Percentiles rank a stretch among this genome's conserved stretches.
phyloP scores from a whole-genome alignment of 768 basidiomycete genomes.

The Epithele typhae region DNA sequence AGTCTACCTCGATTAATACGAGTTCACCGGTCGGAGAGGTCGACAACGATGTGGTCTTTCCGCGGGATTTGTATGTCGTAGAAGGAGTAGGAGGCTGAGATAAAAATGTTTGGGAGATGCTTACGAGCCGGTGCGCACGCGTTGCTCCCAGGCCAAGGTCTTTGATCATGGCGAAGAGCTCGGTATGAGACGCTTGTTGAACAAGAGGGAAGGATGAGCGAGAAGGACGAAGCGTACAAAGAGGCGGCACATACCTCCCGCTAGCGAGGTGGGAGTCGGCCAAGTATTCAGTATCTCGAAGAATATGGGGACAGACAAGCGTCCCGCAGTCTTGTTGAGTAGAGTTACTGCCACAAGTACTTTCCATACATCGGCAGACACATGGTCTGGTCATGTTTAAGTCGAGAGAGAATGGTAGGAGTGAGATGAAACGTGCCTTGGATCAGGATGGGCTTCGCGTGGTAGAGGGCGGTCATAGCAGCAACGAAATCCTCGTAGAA shows the following conservation, averaged over 20 bases:
- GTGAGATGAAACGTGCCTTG: conserved; percentile 18
- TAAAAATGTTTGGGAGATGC: conserved; percentile 12
- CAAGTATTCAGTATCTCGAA: conserved; percentile 51
- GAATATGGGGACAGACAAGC: conserved; percentile 62
- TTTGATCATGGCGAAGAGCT: conserved; percentile 28
- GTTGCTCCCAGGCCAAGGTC: conserved; percentile 57
- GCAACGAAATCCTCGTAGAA: conserved; percentile 9
- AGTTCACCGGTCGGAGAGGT: not conserved
- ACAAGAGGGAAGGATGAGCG: not conserved
- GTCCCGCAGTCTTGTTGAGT: conserved; percentile 67
- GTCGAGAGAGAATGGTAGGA: not conserved
- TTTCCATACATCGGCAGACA: conserved; percentile 63
- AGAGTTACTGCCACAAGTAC: conserved; percentile 62
- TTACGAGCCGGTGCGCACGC: conserved; percentile 52
- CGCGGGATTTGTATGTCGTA: not conserved
- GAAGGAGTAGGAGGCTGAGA: not conserved
- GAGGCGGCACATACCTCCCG: conserved; percentile 55
- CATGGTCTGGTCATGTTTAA: conserved; percentile 33
- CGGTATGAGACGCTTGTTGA: too few relatives aligned
- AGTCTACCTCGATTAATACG: conserved; percentile 20
- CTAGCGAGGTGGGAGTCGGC: conserved; percentile 52
- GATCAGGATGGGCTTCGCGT: conserved; percentile 25
- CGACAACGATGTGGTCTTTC: not conserved
- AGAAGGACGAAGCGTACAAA: not conserved
- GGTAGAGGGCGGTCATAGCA: conserved; percentile 7